Evolutionary conservation across 1,139 yeast species (phyloP).

Genomic region (Saccharomycopsis hybrid): DNA sequence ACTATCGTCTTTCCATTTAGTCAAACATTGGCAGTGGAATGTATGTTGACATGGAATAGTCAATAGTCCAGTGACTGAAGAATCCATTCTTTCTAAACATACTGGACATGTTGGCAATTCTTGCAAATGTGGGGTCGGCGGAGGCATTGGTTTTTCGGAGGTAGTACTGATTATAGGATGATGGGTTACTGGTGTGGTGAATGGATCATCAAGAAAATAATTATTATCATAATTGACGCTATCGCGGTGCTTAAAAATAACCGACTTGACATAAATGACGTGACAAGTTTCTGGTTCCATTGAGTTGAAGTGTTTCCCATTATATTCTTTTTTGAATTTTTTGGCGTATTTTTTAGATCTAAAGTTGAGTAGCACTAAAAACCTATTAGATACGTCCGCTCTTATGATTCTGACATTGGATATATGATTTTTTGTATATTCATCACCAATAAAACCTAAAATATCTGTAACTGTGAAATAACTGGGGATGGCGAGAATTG

Average conservation of each 20-base stretch:
- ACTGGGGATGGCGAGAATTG: slow-evolving; percentile 81
- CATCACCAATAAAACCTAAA: slow-evolving; percentile 70
- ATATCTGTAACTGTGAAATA: slow-evolving; percentile 86
- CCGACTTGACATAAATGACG: slow-evolving; percentile 47
- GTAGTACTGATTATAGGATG: background rate
- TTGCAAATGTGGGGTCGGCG: slow-evolving; percentile 28
- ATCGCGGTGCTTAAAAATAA: slow-evolving; percentile 1
- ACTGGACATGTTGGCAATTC: slow-evolving; percentile 94
- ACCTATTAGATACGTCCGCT: slow-evolving; percentile 62
- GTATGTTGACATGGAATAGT: slow-evolving; percentile 94
- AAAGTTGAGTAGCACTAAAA: slow-evolving; percentile 74
- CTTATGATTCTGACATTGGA: slow-evolving; percentile 70
- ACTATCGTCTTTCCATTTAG: slow-evolving; percentile 85
- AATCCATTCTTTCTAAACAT: slow-evolving; percentile 85
- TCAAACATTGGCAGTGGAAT: slow-evolving; percentile 82
- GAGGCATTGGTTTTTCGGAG: slow-evolving; percentile 17
- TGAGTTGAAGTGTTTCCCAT: slow-evolving; percentile 73
- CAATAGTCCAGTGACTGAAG: slow-evolving; percentile 69
- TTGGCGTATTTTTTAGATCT: slow-evolving; percentile 48
- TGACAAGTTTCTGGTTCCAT: slow-evolving; percentile 90
- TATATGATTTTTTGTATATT: slow-evolving; percentile 41
- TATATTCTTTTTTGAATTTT: slow-evolving; percentile 55
- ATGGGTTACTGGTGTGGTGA: slow-evolving; percentile 26
- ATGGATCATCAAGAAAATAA: slow-evolving; percentile 68
- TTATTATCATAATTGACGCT: background rate